Conservation (phyloP, 768 basidiomycete genomes). For the Suillus subaureus region DNA sequence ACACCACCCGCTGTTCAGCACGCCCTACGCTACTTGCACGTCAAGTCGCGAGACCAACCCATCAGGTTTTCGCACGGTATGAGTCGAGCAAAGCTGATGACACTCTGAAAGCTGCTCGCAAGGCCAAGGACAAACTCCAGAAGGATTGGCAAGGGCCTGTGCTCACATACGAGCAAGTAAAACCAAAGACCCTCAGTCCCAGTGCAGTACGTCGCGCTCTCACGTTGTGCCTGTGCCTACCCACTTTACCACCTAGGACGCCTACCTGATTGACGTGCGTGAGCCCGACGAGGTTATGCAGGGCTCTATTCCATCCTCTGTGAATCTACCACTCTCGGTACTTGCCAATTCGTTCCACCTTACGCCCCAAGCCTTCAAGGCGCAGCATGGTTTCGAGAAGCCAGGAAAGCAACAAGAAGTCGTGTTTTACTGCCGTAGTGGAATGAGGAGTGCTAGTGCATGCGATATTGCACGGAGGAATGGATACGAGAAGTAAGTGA, state of each 20-base stretch:
- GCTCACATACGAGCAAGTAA: constrained; percentile 79
- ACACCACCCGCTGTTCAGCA: constrained; percentile 15
- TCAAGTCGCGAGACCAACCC: constrained; percentile 13
- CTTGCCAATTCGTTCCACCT: constrained; percentile 69
- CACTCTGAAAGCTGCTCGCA: constrained; percentile 32
- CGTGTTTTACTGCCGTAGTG: constrained; percentile 90
- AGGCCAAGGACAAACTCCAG: constrained; percentile 42
- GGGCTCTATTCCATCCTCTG: constrained; percentile 90
- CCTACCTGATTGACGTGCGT: constrained; percentile 86
- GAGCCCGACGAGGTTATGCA: constrained; percentile 90
- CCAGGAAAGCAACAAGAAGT: constrained; percentile 72
- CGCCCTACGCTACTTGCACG: constrained; percentile 14
- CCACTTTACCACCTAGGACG: constrained; percentile 46
- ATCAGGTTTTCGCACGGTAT: constrained; percentile 28
- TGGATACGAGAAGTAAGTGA: constrained; percentile 75
- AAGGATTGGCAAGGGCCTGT: constrained; percentile 78
- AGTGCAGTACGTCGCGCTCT: constrained; percentile 46
- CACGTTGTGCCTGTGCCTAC: constrained; percentile 11
- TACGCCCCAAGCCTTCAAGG: constrained; percentile 53
- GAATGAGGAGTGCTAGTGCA: constrained; percentile 80
- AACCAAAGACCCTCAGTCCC: constrained; percentile 78
- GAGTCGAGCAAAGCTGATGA: constrained; percentile 37
- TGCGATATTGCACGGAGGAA: constrained; percentile 79
- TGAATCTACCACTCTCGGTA: constrained; percentile 85
- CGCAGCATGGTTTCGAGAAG: constrained; percentile 73